A percentile compares a stretch with the other conserved stretches of the same genome.
Evolutionary conservation across 352 stramenopile genomes (phyloP).

Genomic region (Phytophthora lateralis): DNA sequence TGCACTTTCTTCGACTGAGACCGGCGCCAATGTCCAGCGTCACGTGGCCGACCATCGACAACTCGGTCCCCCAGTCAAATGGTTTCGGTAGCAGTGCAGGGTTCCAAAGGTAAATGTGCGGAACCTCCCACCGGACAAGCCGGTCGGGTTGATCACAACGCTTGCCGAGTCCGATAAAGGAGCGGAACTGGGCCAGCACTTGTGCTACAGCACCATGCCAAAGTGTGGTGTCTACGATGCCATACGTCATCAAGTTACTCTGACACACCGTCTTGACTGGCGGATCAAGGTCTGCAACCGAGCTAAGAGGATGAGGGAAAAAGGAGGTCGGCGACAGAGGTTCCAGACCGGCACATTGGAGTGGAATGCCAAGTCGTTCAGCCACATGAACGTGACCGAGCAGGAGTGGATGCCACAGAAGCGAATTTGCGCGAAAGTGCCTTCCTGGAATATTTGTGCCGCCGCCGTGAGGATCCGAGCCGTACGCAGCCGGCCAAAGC

Average conservation of each 20-base stretch:
- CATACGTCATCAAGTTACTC: constrained; percentile 37
- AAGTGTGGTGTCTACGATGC: constrained; percentile 21
- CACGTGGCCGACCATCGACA: constrained; percentile 40
- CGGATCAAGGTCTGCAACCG: constrained; percentile 7
- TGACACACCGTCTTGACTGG: constrained; percentile 29
- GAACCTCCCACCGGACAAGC: constrained; percentile 38
- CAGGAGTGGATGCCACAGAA: constrained; percentile 41
- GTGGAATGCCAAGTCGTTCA: constrained; percentile 46
- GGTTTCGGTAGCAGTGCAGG: constrained; percentile 36
- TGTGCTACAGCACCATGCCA: constrained; percentile 38
- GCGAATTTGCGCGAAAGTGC: constrained; percentile 41
- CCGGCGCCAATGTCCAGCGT: constrained; percentile 16
- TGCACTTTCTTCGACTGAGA: constrained; percentile 11
- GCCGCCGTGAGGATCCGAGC: constrained; percentile 35
- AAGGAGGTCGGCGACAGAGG: constrained; percentile 39
- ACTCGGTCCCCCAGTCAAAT: constrained; percentile 46
- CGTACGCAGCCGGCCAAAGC: constrained; percentile 37
- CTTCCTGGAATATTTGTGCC: constrained; percentile 20
- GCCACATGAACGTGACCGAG: constrained; percentile 45
- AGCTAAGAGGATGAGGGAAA: constrained; percentile 41
- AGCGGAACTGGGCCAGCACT: constrained; percentile 42
- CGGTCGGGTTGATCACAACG: constrained; percentile 21
- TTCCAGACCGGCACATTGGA: constrained; percentile 41
- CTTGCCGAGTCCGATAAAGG: constrained; percentile 33
- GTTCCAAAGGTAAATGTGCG: constrained; percentile 52